phyloP scores from a whole-genome alignment of 139 green algal genomes.

The Edaphochlamys debaryana region DNA sequence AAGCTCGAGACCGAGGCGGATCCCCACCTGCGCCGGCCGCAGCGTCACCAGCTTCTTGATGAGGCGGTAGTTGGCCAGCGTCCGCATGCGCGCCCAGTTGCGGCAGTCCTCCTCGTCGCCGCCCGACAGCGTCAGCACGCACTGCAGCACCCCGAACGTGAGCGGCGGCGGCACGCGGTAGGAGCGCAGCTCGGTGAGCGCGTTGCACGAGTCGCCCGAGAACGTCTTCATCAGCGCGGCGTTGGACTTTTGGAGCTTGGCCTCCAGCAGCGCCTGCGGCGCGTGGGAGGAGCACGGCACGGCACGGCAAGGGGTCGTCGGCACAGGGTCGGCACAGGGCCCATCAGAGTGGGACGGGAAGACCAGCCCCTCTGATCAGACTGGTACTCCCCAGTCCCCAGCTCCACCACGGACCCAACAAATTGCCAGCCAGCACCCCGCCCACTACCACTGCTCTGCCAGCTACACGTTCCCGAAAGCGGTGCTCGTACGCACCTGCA shows the following conservation, averaged over 20 bases:
- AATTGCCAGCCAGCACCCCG: too few relatives aligned
- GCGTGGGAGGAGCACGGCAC: neutral
- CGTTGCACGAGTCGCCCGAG: constrained; percentile 33
- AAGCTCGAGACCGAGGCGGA: too few relatives aligned
- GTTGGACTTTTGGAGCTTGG: constrained; percentile 46
- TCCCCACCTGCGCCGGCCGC: constrained; percentile 27
- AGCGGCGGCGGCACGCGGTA: constrained; percentile 57
- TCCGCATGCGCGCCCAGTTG: constrained; percentile 56
- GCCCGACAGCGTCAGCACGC: constrained; percentile 44
- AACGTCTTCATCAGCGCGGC: constrained; percentile 50
- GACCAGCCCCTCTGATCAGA: too few relatives aligned
- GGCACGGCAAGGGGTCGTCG: neutral
- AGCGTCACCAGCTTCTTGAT: constrained; percentile 41
- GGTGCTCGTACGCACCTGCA: constrained; percentile 10
- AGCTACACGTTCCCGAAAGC: too few relatives aligned
- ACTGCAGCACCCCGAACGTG: constrained; percentile 55
- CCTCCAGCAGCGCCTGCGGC: constrained; percentile 24
- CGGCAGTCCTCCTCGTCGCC: constrained; percentile 41
- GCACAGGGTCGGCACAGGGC: too few relatives aligned
- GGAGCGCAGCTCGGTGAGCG: constrained; percentile 48
- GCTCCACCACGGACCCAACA: too few relatives aligned
- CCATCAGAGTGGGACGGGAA: too few relatives aligned
- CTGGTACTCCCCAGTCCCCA: too few relatives aligned
- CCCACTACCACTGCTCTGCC: too few relatives aligned
- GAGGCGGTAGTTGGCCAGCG: constrained; percentile 45